Evolutionary conservation across 805 yeast genomes (phyloP), one percentile per base, ranked within the genome.

Genomic region (Allodekkera sacchari): DNA sequence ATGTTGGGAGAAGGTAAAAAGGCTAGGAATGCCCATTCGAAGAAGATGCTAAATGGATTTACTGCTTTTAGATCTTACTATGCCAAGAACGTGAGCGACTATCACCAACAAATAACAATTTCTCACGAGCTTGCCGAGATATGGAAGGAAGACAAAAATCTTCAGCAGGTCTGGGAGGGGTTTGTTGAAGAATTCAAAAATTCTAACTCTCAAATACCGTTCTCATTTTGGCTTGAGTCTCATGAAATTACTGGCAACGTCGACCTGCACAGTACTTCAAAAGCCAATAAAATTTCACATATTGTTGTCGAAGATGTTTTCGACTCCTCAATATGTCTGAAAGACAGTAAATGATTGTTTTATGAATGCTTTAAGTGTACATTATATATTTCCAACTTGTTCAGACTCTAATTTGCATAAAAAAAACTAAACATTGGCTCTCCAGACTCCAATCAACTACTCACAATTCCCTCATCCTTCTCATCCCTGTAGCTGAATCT

Each of bases 401-500:
- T 8, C 19, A 28, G n/a, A 18, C 14, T 18, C 25, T 21, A 14
- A n/a, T 18, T 12, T 8, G 17, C 11, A 7, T 13, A 22, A 10
- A 5, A 28, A 17, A 10, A 4, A 25, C 16, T 21, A 15, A 21
- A 19, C 25, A 7, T 23, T 7, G 8, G 13, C 8, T 24, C 8
- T 24, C 9, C 13, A 24, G n/a, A n/a, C n/a, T 8, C 13, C n/a
- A 24, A 24, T n/a, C 13, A 24, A 21, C 11, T 24, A 9, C 14
- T 22, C 9, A 25, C 25, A 34, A 35, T 57, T 25, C 61, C 66
- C 30, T 74, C 81, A 31, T 72, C 81, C 33, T 76, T 83, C 30
- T 59, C 67, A 42, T 75, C 83, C 37, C 67, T 64, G 53, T 85
- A 85, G 35, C 88, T 79, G 34, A 69, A 74, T 54, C 80, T 81